These are phyloP conservation scores for Copromyces sp. DNA, from an alignment of 495 filamentous ascomycete genomes.

Conservation along the genomic window DNA sequence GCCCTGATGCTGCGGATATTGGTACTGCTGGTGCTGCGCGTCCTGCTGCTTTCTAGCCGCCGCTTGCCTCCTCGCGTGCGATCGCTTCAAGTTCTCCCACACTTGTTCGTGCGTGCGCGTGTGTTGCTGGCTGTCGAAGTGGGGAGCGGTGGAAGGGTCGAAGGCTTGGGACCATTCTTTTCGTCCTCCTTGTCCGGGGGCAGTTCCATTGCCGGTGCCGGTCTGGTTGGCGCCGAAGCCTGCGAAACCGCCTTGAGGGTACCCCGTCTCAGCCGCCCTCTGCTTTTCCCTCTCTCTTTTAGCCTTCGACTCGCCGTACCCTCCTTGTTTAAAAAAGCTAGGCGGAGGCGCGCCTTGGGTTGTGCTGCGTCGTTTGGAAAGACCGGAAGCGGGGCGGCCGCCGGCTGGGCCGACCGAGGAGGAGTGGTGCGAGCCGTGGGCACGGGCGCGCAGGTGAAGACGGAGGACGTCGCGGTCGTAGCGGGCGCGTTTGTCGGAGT, in stretches of 20 bases:
- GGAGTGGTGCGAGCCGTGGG: conserved; percentile 39
- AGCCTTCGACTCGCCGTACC: conserved; percentile 47
- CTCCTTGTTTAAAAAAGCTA: conserved; percentile 72
- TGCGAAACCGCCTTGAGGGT: background rate
- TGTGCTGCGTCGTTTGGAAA: conserved; percentile 65
- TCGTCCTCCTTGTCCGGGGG: conserved; percentile 38
- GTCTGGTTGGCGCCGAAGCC: background rate
- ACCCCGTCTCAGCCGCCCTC: conserved; percentile 10
- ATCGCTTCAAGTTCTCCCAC: background rate
- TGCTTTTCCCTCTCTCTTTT: conserved; percentile 41
- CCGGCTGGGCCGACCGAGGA: conserved; percentile 42
- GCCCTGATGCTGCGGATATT: conserved; percentile 8
- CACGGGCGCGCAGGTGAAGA: conserved; percentile 21
- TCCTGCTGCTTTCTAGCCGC: background rate
- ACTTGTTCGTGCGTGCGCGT: conserved; percentile 36
- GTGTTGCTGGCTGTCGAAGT: conserved; percentile 55
- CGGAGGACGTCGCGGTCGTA: conserved; percentile 65
- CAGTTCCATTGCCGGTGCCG: conserved; percentile 13
- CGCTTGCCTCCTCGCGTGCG: background rate
- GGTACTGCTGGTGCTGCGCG: background rate
- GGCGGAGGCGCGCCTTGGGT: conserved; percentile 80
- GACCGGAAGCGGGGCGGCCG: conserved; percentile 65
- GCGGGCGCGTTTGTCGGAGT: conserved; percentile 55
- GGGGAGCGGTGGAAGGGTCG: conserved; percentile 37
- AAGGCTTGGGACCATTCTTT: background rate